Conservation (phyloP, 2,329 filamentous ascomycete species). For the Scedosporium minutisporum region DNA sequence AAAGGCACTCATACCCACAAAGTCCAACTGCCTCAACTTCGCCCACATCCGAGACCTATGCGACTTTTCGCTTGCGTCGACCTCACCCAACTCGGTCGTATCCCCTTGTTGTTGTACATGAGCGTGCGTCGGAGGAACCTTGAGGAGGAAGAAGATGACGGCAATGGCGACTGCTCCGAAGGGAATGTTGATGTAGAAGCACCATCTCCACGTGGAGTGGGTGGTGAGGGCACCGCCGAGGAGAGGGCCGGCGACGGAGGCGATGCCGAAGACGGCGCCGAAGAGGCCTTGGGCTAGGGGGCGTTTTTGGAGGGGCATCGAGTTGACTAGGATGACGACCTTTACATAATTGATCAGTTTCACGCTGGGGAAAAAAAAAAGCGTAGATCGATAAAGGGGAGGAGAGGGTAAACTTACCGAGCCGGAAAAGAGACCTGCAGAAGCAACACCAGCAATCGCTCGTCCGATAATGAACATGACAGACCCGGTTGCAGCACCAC, state of each 20-base stretch:
- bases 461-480: constrained; percentile 27
- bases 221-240: constrained; percentile 19
- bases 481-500: constrained; percentile 21
- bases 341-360: constrained; percentile 2
- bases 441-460: constrained; percentile 25
- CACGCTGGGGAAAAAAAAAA: background rate
- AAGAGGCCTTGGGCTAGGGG: constrained; percentile 18
- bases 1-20: constrained; percentile 8
- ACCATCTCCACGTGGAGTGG: constrained; percentile 12
- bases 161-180: constrained; percentile 20
- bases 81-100: background rate
- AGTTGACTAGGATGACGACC: constrained; percentile 15
- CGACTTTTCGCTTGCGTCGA: background rate
- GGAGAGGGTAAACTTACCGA: constrained; percentile 8
- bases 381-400: no score
- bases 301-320: constrained; percentile 29
- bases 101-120: background rate
- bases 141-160: constrained; percentile 16
- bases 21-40: constrained; percentile 9
- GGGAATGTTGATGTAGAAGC: constrained; percentile 14
- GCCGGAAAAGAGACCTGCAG: constrained; percentile 25
- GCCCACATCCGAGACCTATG: constrained; percentile 3
- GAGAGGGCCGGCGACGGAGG: constrained; percentile 18
- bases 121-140: constrained; percentile 6
- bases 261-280: constrained; percentile 31